Evolutionary conservation across 352 stramenopile genomes (phyloP), one percentile per base, ranked within the genome.

Genomic region (Phytophthora pinifolia): DNA sequence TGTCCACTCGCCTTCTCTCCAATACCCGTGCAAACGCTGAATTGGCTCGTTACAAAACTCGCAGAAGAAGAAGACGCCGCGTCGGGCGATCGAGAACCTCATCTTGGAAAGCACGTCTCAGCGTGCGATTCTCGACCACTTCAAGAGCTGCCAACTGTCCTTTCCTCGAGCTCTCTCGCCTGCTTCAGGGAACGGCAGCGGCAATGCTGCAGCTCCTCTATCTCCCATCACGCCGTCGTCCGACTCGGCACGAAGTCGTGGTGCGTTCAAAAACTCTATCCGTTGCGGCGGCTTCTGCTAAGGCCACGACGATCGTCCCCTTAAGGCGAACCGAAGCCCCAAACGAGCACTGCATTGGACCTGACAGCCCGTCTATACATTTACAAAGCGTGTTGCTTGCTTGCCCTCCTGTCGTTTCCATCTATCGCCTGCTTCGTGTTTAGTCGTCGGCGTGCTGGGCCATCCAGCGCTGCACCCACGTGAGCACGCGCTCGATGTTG

Each of bases 401-500:
- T 52, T 52, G 4, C 15, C 15, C 9, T 50, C 35, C 14, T 14
- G 8, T 35, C 14, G 6, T 36, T 9, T 17, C 14, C n/a, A 13
- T 61, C 44, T 46, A 54, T 58, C 17, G 2, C 32, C 15, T 57
- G 20, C 13, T 33, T 29, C 9, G 20, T 25, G 9, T 31, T 58
- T 47, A 72, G 22, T 56, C 42, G 20, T 77, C 46, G 7, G 54
- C 35, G 45, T 92, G 74, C 49, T 92, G 68, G 15, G 43, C 59
- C 43, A 94, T 79, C 96, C 96, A 99, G 56, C 97, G 86, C 53
- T 97, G 74, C 42, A 90, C 66, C 97, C 97, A 99, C 53, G 79
- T 66, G 37, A 86, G 57, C 20, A 98, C 86, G 39, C 96, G 86
- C 44, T 96, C 78, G 9, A 98, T 79, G 80, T 98, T 99, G 53